phyloP scores from a whole-genome alignment of 2,329 filamentous ascomycete genomes.

The Fusarium oligoseptatum region DNA sequence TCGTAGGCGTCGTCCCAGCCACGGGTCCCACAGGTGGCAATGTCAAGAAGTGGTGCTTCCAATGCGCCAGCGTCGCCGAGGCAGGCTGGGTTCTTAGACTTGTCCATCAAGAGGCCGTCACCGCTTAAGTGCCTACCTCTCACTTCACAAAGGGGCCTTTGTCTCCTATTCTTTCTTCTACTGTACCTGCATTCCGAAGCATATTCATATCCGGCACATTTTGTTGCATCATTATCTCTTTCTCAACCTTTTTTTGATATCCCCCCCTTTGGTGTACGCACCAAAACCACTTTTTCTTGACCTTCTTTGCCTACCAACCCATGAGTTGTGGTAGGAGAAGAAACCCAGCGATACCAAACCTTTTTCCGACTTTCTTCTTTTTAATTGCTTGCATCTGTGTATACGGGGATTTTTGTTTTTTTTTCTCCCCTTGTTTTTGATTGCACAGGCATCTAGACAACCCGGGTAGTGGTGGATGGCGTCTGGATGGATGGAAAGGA shows the following conservation, averaged over 20 bases:
- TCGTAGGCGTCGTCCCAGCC: slow-evolving; percentile 64
- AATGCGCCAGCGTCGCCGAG: slow-evolving; percentile 66
- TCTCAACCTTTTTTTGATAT: slow-evolving; percentile 41
- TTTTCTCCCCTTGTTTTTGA: neutral
- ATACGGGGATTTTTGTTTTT: slow-evolving; percentile 14
- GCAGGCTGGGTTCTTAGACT: slow-evolving; percentile 69
- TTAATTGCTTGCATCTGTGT: slow-evolving; percentile 25
- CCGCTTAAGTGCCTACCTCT: slow-evolving; percentile 41
- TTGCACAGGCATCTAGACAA: slow-evolving; percentile 43
- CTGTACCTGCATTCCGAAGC: slow-evolving; percentile 19
- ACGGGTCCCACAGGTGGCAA: slow-evolving; percentile 66
- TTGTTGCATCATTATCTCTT: slow-evolving; percentile 21
- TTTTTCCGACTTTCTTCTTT: slow-evolving; percentile 20
- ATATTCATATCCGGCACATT: slow-evolving; percentile 10
- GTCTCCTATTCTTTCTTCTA: neutral
- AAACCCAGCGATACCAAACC: slow-evolving; percentile 37
- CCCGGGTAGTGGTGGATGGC: slow-evolving; percentile 30
- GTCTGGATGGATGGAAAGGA: slow-evolving; percentile 24
- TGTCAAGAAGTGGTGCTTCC: slow-evolving; percentile 75
- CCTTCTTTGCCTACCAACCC: slow-evolving; percentile 14
- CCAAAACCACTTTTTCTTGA: slow-evolving; percentile 22
- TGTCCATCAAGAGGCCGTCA: slow-evolving; percentile 68
- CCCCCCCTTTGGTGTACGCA: slow-evolving; percentile 32
- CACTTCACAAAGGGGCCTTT: neutral
- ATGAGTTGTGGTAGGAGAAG: slow-evolving; percentile 6